Conservation (phyloP, 2,329 filamentous ascomycete genomes). For the Coniochaeta ligniaria region DNA sequence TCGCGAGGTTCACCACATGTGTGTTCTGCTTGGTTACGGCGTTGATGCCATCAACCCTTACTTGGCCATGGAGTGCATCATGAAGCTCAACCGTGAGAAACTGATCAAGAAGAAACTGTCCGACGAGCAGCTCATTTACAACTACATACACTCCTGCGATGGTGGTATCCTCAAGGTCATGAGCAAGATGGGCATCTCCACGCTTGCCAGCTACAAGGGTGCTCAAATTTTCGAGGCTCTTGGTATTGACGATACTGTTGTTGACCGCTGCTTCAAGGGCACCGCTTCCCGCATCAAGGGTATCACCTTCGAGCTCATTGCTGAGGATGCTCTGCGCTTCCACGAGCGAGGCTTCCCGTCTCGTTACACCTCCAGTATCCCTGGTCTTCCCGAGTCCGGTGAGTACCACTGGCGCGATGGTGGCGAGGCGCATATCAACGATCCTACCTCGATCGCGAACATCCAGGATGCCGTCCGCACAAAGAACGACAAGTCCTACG, state of each 20-base stretch:
- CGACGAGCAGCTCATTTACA: constrained; percentile 77
- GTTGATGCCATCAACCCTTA: constrained; percentile 93
- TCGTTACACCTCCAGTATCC: constrained; percentile 66
- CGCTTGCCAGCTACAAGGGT: constrained; percentile 92
- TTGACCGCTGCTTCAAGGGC: constrained; percentile 90
- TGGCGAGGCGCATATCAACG: constrained; percentile 91
- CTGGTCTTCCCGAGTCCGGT: constrained; percentile 82
- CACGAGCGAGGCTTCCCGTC: constrained; percentile 90
- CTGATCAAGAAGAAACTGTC: constrained; percentile 84
- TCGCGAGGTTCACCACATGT: constrained; percentile 97
- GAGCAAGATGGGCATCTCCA: constrained; percentile 99
- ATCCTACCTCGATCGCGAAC: constrained; percentile 90
- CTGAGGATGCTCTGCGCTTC: constrained; percentile 88
- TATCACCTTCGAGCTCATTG: constrained; percentile 88
- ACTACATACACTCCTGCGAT: constrained; percentile 95
- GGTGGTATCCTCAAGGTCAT: constrained; percentile 97
- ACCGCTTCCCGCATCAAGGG: constrained; percentile 93
- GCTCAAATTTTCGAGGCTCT: constrained; percentile 97
- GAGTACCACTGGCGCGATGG: constrained; percentile 99
- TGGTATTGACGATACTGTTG: constrained; percentile 83
- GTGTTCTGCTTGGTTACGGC: constrained; percentile 92
- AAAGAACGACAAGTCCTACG: constrained; percentile 98
- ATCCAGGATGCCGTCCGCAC: constrained; percentile 93
- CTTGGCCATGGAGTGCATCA: constrained; percentile 89
- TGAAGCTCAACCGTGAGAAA: constrained; percentile 92